Base-by-base conservation (phyloP, 768 basidiomycete genomes). In the Leccinum aurantiacum region DNA sequence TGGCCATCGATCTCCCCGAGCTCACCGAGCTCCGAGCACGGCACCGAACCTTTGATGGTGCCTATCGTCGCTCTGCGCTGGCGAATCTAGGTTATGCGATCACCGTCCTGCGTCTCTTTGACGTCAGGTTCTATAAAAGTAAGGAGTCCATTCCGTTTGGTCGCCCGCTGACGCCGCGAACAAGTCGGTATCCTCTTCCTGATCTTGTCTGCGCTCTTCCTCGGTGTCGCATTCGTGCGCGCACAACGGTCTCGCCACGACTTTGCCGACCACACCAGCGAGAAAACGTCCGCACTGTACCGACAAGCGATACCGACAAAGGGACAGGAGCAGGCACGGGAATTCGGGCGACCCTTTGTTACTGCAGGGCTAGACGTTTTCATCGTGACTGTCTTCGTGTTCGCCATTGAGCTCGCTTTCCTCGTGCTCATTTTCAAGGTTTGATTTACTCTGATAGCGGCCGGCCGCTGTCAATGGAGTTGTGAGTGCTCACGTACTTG, bases 21-120 rank as follows among this genome's bases (percentile, higher is more conserved):
- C 81, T 88, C 55, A 84, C 84, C 24, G 91, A 94, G 69, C 73
- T 94, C 17, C 82, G 92, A 14, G 92, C 92, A 1, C 80, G 91
- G 29, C 86, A 90, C 64, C 80, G 92, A 46, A 94, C 92, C 0
- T 93, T 92, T 68, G 83, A 93, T 55, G 91, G 90, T 15, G 90
- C 91, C 14, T 93, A 93, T 73, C 81, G 80, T 41, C 84, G 91
- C 27, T 89, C 86, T 0, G 91, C 91, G 0, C 77, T 94, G 9
- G 84, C 85, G 14, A 84, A 85, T 58, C 78, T 95, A 2, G 88
- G 90, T 0, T 91, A 89, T 67, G 81, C 89, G 1, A 72, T 93
- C 56, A 81, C 90, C 0, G 82, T 93, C 56, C 77, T 94, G 10
- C 84, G 90, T 50, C 80, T 94, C n/a, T 95, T 94, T 64, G 89